Evolutionary conservation across 352 stramenopile species (phyloP).

Genomic region (Phytophthora citricola): DNA sequence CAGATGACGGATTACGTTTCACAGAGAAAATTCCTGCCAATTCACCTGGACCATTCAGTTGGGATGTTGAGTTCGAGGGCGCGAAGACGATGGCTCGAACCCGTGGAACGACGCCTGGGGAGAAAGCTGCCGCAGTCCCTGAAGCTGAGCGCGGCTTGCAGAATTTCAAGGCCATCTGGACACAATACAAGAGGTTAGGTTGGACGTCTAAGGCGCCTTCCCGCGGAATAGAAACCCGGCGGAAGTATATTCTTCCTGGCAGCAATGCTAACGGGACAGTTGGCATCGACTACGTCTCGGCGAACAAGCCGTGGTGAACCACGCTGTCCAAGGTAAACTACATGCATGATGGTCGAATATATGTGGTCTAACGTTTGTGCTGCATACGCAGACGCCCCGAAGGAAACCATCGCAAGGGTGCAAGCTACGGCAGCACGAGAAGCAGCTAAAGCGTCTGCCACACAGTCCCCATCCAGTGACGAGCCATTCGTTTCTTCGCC

Average conservation of each 20-base stretch:
- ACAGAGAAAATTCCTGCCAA: slow-evolving; percentile 2
- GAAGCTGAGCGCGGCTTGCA: not conserved
- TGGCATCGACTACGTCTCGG: not conserved
- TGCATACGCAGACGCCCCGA: too few relatives aligned
- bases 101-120: not conserved
- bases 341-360: too few relatives aligned
- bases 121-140: not conserved
- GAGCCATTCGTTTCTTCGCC: too few relatives aligned
- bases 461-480: too few relatives aligned
- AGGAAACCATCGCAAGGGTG: too few relatives aligned
- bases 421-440: too few relatives aligned
- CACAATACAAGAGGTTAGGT: not conserved
- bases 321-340: not conserved
- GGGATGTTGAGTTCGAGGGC: not conserved
- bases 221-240: not conserved
- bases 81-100: not conserved
- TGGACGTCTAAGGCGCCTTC: not conserved
- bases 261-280: not conserved
- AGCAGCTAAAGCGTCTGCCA: too few relatives aligned
- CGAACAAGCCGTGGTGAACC: slow-evolving; percentile 3
- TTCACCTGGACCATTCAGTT: not conserved
- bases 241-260: slow-evolving; percentile 1
- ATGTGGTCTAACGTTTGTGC: too few relatives aligned
- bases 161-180: not conserved
- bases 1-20: not conserved